phyloP scores from a whole-genome alignment of 2,329 filamentous ascomycete genomes.

The Akanthomyces muscarius region DNA sequence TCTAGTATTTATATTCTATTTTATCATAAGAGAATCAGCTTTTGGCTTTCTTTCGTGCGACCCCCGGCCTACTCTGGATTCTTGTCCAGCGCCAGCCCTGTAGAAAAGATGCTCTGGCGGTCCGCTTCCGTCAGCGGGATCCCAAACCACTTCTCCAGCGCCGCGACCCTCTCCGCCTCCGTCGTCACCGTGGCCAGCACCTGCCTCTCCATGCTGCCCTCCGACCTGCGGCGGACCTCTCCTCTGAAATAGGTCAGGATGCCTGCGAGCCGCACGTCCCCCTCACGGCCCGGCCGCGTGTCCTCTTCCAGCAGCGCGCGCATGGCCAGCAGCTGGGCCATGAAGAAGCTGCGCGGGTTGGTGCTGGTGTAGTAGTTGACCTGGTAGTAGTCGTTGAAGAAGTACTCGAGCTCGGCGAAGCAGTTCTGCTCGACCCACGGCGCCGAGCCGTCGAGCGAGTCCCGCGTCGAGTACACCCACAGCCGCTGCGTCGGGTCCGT shows the following conservation, averaged over 20 bases:
- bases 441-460: constrained; percentile 27
- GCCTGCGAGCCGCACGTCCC: constrained; percentile 27
- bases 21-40: not conserved
- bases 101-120: constrained; percentile 44
- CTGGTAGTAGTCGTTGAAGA: constrained; percentile 43
- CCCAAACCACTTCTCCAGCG: constrained; percentile 46
- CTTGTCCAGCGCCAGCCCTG: constrained; percentile 20
- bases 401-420: constrained; percentile 48
- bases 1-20: not conserved
- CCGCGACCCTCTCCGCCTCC: constrained; percentile 46
- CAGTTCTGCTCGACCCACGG: constrained; percentile 47
- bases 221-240: constrained; percentile 41
- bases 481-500: constrained; percentile 31
- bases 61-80: not conserved
- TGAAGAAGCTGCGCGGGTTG: constrained; percentile 34
- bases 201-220: constrained; percentile 32
- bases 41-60: too few species aligned
- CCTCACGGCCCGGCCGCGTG: constrained; percentile 12
- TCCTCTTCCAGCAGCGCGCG: constrained; percentile 26
- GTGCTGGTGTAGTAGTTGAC: constrained; percentile 41
- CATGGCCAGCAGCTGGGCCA: constrained; percentile 34
- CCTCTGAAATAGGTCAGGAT: constrained; percentile 41
- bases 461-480: constrained; percentile 38
- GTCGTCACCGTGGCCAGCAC: constrained; percentile 39
- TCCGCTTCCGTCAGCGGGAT: constrained; percentile 46